Evolutionary conservation across 805 yeast genomes (phyloP).

Genomic region (Saturnispora mendoncae): DNA sequence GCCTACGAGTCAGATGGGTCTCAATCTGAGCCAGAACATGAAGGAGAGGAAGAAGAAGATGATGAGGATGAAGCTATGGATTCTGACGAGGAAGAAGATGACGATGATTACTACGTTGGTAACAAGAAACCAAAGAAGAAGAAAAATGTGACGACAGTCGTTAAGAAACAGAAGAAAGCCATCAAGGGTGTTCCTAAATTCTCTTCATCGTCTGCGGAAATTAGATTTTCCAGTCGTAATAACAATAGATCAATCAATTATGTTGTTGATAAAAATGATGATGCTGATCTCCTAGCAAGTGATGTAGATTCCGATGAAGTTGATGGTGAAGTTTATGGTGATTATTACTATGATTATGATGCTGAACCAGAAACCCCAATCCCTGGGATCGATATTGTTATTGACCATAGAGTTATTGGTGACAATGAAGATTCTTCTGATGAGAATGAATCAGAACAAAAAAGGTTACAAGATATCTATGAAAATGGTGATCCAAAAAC

Average conservation of each 20-base stretch:
- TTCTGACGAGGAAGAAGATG: slow-evolving; percentile 26
- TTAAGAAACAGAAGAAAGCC: slow-evolving; percentile 12
- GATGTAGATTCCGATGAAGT: slow-evolving; percentile 29
- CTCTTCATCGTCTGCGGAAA: background rate
- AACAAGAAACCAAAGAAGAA: slow-evolving; percentile 24
- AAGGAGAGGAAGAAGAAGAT: slow-evolving; percentile 22
- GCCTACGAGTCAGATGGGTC: slow-evolving; percentile 11
- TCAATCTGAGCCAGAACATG: background rate
- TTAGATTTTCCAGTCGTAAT: slow-evolving; percentile 74
- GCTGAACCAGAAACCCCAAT: slow-evolving; percentile 16
- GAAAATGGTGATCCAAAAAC: slow-evolving; percentile 40
- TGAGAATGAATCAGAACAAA: slow-evolving; percentile 26
- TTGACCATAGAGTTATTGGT: slow-evolving; percentile 44
- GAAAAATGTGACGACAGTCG: slow-evolving; percentile 25
- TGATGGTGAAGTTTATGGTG: slow-evolving; percentile 20
- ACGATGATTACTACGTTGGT: slow-evolving; percentile 24
- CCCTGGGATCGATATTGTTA: slow-evolving; percentile 33
- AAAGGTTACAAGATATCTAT: slow-evolving; percentile 15
- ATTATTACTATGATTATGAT: slow-evolving; percentile 19
- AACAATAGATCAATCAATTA: slow-evolving; percentile 55
- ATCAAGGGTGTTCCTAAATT: slow-evolving; percentile 12
- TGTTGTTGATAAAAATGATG: slow-evolving; percentile 60
- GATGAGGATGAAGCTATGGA: slow-evolving; percentile 20
- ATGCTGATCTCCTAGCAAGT: slow-evolving; percentile 40
- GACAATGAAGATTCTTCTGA: slow-evolving; percentile 22